Percentiles rank a stretch among this genome's conserved stretches.
These are phyloP conservation scores for Acanthamoeba rhysodes DNA, from an alignment of 208 protist genomes.

Conservation along the genomic window DNA sequence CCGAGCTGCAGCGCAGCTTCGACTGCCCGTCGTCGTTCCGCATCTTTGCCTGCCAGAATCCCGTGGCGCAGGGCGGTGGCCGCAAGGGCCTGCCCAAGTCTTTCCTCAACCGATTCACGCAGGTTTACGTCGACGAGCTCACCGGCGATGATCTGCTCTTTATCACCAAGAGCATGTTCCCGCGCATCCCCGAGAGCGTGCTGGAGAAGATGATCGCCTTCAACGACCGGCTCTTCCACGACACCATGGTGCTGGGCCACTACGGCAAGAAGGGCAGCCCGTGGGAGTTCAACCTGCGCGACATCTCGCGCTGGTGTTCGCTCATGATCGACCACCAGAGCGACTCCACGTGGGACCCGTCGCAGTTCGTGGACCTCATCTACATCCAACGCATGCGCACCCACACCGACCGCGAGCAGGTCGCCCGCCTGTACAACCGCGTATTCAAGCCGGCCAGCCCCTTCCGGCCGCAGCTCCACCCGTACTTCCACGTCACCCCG, in stretches of 20 bases:
- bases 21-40: slow-evolving; percentile 94
- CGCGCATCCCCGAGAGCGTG: slow-evolving; percentile 89
- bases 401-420: slow-evolving; percentile 82
- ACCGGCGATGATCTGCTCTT: slow-evolving; percentile 80
- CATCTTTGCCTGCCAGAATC: slow-evolving; percentile 99
- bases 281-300: slow-evolving; percentile 99
- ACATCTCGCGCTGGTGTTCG: slow-evolving; percentile 99
- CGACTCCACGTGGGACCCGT: slow-evolving; percentile 61
- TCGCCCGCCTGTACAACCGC: slow-evolving; percentile 82
- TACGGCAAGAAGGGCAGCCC: slow-evolving; percentile 94
- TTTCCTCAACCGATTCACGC: slow-evolving; percentile 99
- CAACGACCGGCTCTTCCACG: slow-evolving; percentile 93
- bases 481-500: slow-evolving; percentile 82
- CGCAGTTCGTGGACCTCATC: slow-evolving; percentile 88
- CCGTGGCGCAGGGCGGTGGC: slow-evolving; percentile 96
- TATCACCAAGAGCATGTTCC: slow-evolving; percentile 89
- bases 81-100: slow-evolving; percentile 99
- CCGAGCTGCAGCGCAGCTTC: slow-evolving; percentile 93
- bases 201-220: slow-evolving; percentile 96
- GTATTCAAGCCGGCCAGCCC: slow-evolving; percentile 71
- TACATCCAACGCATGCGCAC: slow-evolving; percentile 92
- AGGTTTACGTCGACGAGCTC: slow-evolving; percentile 96
- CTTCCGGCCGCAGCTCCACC: slow-evolving; percentile 47
- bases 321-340: slow-evolving; percentile 88
- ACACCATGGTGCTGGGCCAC: slow-evolving; percentile 92